phyloP scores from a whole-genome alignment of 805 yeast genomes.

The Kluyveromyces starmeri region DNA sequence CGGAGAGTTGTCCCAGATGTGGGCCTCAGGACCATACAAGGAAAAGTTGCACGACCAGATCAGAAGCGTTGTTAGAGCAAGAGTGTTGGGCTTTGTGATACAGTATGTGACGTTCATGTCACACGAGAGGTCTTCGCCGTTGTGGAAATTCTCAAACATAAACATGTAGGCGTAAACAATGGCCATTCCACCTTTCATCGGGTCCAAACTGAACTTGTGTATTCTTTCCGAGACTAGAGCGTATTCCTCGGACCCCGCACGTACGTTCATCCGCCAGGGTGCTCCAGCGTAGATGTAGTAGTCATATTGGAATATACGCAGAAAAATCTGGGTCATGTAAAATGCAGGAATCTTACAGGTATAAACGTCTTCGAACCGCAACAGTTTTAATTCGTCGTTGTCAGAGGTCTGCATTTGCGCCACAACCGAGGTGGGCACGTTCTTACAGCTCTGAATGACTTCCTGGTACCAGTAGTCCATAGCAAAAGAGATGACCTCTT shows the following conservation, averaged over 20 bases:
- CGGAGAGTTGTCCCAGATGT: conserved; percentile 20
- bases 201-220: conserved; percentile 16
- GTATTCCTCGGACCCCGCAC: conserved; percentile 43
- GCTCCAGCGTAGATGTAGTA: conserved; percentile 74
- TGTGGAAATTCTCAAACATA: conserved; percentile 53
- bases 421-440: conserved; percentile 16
- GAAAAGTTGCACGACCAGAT: conserved; percentile 47
- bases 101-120: conserved; percentile 45
- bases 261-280: conserved; percentile 69
- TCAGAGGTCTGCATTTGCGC: conserved; percentile 7
- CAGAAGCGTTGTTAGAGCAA: conserved; percentile 27
- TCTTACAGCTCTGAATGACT: conserved; percentile 29
- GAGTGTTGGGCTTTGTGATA: conserved; percentile 30
- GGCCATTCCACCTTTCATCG: conserved; percentile 43
- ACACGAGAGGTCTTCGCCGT: conserved; percentile 36
- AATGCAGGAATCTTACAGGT: conserved; percentile 59
- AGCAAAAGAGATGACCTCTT: conserved; percentile 59
- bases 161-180: conserved; percentile 54
- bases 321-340: conserved; percentile 64
- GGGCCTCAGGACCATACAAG: conserved; percentile 39
- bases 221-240: conserved; percentile 42
- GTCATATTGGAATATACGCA: conserved; percentile 69
- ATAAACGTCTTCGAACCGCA: conserved; percentile 4
- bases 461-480: conserved; percentile 59
- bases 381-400: background rate